Evolutionary conservation across 108 stramenopile species (phyloP).

Genomic region (Skeletonema grethae): DNA sequence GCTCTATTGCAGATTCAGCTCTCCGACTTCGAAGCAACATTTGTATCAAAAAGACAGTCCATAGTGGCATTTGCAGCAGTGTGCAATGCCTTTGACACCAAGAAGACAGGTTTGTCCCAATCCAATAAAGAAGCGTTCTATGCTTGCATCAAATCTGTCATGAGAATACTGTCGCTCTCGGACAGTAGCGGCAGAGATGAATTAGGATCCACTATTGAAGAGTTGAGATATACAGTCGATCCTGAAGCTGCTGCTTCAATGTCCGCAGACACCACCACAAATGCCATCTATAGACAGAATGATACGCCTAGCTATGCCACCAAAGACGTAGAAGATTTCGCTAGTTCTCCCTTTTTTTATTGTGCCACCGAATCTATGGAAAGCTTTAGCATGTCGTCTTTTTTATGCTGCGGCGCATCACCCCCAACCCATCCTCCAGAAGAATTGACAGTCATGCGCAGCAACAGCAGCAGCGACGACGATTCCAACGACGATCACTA

Average conservation of each 20-base stretch:
- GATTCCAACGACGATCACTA: neutral
- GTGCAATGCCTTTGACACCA: constrained; percentile 39
- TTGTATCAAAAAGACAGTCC: constrained; percentile 20
- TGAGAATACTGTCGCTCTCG: constrained; percentile 4
- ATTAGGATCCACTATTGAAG: constrained; percentile 13
- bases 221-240: constrained; percentile 16
- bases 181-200: constrained; percentile 12
- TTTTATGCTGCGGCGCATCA: constrained; percentile 21
- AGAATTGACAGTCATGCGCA: neutral
- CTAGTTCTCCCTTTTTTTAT: constrained; percentile 19
- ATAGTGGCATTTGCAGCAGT: constrained; percentile 46
- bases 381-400: constrained; percentile 16
- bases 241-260: constrained; percentile 5
- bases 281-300: neutral
- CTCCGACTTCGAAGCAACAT: constrained; percentile 39
- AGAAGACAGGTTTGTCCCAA: constrained; percentile 20
- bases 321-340: neutral
- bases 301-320: neutral
- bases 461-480: neutral
- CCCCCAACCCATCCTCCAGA: constrained; percentile 6
- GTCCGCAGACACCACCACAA: neutral
- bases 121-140: constrained; percentile 3
- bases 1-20: constrained; percentile 43
- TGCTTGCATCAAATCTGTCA: constrained; percentile 7
- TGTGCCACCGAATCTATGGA: constrained; percentile 28